phyloP scores from a whole-genome alignment of 2,329 filamentous ascomycete species.

The Geosmithia putterillii region DNA sequence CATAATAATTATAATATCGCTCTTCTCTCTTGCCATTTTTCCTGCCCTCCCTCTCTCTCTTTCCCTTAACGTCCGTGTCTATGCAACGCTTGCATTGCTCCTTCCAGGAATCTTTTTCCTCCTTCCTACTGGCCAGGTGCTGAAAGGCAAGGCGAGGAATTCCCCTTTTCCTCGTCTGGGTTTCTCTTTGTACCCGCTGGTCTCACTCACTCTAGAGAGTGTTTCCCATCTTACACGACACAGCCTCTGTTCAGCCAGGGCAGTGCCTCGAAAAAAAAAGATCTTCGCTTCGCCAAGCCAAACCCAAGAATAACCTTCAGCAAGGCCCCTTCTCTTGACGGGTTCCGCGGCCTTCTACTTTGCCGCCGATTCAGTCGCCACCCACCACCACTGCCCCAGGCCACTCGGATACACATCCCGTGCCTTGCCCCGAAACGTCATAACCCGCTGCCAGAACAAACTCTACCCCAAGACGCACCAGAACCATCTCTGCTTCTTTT shows the following conservation, averaged over 20 bases:
- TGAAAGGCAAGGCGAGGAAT: slow-evolving; percentile 1
- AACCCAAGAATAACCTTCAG: background rate
- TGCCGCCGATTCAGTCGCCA: background rate
- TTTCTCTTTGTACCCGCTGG: slow-evolving; percentile 1
- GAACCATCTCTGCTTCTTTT: slow-evolving; percentile 2
- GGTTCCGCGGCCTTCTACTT: background rate
- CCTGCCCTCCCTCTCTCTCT: too few species aligned
- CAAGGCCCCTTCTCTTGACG: background rate
- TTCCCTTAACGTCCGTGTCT: too few species aligned
- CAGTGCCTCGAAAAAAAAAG: background rate
- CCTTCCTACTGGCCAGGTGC: background rate
- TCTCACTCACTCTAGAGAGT: background rate
- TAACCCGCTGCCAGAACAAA: background rate
- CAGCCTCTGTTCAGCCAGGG: background rate
- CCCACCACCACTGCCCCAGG: background rate
- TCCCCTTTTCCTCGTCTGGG: slow-evolving; percentile 1
- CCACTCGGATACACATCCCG: background rate
- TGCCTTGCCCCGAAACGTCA: background rate
- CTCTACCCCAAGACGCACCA: background rate
- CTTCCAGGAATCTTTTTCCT: too few species aligned
- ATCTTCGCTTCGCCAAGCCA: background rate
- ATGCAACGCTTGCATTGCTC: too few species aligned
- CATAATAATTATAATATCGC: too few species aligned
- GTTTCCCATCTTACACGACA: background rate
- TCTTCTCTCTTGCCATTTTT: too few species aligned